These are phyloP conservation scores for Citrus inodora DNA, from an alignment of 345 rosid species.

Conservation along the genomic window DNA sequence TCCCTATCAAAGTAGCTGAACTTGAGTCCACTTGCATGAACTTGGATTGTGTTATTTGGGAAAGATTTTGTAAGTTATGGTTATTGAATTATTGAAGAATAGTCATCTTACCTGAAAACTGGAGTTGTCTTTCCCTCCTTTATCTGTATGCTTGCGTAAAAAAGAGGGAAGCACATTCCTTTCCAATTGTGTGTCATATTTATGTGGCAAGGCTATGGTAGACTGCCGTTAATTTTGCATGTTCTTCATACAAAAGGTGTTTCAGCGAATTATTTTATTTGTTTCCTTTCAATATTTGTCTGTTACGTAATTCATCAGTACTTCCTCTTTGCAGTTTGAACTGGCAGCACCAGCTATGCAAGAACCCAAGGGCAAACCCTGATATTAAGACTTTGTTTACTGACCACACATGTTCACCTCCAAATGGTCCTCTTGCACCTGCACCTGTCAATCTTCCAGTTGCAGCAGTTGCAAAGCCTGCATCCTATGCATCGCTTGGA, in stretches of 20 bases:
- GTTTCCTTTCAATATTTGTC: not conserved
- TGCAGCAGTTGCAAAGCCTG: slow-evolving; percentile 54
- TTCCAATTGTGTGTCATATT: not conserved
- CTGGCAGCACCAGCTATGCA: slow-evolving; percentile 93
- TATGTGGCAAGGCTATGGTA: not conserved
- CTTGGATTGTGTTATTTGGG: not conserved
- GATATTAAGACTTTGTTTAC: slow-evolving; percentile 79
- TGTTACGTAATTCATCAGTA: not conserved
- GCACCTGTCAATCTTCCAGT: slow-evolving; percentile 56
- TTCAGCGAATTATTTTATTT: not conserved
- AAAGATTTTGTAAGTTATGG: not conserved
- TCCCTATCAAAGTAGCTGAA: not conserved
- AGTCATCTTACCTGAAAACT: not conserved
- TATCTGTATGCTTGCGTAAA: not conserved
- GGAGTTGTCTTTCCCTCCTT: not conserved
- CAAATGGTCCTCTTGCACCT: slow-evolving; percentile 68
- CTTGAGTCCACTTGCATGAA: not conserved
- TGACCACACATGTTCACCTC: slow-evolving; percentile 66
- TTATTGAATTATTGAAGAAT: not conserved
- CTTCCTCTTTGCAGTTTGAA: slow-evolving; percentile 53
- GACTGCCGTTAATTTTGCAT: not conserved
- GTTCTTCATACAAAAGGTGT: not conserved
- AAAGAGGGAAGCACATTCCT: not conserved
- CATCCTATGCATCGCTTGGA: slow-evolving; percentile 52
- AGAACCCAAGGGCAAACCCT: slow-evolving; percentile 82